Evolutionary conservation across 2,329 filamentous ascomycete genomes (phyloP), one percentile per base, ranked within the genome.

Genomic region (Cadophora luteo-olivacea): DNA sequence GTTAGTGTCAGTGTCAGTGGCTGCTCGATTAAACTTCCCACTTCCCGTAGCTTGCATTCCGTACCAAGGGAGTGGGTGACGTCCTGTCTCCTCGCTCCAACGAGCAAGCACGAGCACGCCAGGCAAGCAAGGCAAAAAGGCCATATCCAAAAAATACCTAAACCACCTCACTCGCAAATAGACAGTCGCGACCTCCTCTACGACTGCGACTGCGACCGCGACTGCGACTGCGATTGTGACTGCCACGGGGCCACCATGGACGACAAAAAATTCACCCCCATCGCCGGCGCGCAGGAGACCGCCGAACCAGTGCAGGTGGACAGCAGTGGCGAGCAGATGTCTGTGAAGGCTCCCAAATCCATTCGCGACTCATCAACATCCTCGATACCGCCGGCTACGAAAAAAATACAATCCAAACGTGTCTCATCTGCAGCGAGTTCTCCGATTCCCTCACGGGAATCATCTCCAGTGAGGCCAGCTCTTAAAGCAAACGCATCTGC

Each of bases 401-500:
- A 77, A 72, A 67, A 76, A 74, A 41, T 75, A 55, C 75, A 72
- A 64, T 66, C 73, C 29, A 72, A 72, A 64, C 70, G 75, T 64
- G 60, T 69, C 33, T 66, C 78, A 6, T 83, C 83, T 9, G 77
- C 80, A 24, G 76, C 80, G 55, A 81, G 79, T 72, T 84, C 83
- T n/a, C 79, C 80, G 63, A 76, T 78, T 68, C 81, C 82, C 60
- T 85, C 84, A 41, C 81, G 83, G 70, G 84, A 85, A 74, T 76
- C 82, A 32, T 85, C 84, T 25, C 84, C 84, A 24, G 75, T 76
- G 36, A 68, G 78, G 61, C 77, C 76, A 49, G 72, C 63, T 33
- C 66, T 74, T 64, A 78, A 75, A 49, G 57, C 74, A 2, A 71
- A 66, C 52, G 38, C 70, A 29, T 64, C 75, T n/a, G 68, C 75